Conservation (phyloP, 257 asterid species). For the Fraxinus anomala region DNA sequence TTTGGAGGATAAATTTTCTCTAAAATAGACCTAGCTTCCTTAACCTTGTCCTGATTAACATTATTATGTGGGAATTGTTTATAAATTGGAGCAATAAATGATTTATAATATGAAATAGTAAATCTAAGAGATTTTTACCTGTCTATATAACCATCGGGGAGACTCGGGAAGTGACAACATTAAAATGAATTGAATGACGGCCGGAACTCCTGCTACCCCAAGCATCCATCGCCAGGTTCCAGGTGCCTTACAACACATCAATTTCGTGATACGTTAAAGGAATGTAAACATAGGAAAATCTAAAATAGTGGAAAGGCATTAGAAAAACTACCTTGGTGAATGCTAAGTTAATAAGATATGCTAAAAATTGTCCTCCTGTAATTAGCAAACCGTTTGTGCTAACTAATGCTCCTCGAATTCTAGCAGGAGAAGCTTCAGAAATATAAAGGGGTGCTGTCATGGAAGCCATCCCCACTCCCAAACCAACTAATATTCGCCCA, state of each 20-base stretch:
- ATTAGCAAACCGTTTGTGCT: slow-evolving; percentile 81
- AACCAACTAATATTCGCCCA: slow-evolving; percentile 72
- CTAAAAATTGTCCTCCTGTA: slow-evolving; percentile 76
- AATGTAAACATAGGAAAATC: background rate
- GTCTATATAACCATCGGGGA: slow-evolving; percentile 78
- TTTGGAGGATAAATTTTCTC: slow-evolving; percentile 38
- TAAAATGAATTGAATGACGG: slow-evolving; percentile 60
- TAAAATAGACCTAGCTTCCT: slow-evolving; percentile 42
- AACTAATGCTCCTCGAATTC: slow-evolving; percentile 77
- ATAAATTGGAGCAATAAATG: background rate
- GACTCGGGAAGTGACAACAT: slow-evolving; percentile 86
- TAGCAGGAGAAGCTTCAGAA: slow-evolving; percentile 84
- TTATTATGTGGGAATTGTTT: background rate
- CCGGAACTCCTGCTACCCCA: slow-evolving; percentile 78
- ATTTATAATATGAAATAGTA: background rate
- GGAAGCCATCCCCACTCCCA: slow-evolving; percentile 94
- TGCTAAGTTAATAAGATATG: slow-evolving; percentile 74
- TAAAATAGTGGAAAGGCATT: background rate
- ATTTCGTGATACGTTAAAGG: background rate
- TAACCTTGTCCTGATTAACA: slow-evolving; percentile 30
- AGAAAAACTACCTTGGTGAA: slow-evolving; percentile 53
- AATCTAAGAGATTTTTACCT: slow-evolving; percentile 34
- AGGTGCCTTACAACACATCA: slow-evolving; percentile 36
- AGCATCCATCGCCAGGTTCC: slow-evolving; percentile 96
- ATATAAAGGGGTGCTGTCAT: slow-evolving; percentile 83